Evolutionary conservation across 352 stramenopile genomes (phyloP).

Genomic region (Globisporangium acanthophoron): DNA sequence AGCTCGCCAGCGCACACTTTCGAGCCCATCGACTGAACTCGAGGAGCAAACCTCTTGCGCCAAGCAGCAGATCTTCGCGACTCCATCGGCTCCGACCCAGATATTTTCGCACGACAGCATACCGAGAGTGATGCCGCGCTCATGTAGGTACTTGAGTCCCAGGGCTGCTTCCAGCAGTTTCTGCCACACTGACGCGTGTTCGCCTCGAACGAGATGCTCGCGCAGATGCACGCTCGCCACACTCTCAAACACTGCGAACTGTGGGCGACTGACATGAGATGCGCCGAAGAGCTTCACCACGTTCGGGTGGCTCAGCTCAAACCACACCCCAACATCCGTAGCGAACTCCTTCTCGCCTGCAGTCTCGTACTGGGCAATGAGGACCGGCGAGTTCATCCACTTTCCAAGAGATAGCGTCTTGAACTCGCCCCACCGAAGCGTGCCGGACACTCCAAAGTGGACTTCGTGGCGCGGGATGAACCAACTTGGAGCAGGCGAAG

Average conservation of each 20-base stretch:
- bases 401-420: neutral
- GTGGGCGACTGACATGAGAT: conserved; percentile 4
- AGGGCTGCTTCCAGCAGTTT: conserved; percentile 12
- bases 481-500: conserved; percentile 1
- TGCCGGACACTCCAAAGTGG: neutral
- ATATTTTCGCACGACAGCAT: conserved; percentile 13
- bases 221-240: conserved; percentile 2
- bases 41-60: neutral
- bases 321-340: neutral
- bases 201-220: neutral
- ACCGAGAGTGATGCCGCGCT: conserved; percentile 20
- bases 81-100: conserved; percentile 2
- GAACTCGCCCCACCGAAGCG: neutral
- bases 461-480: conserved; percentile 13
- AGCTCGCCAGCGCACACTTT: conserved; percentile 20
- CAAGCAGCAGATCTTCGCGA: conserved; percentile 7
- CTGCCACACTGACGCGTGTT: neutral
- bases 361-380: neutral
- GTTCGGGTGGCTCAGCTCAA: conserved; percentile 17
- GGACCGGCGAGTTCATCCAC: conserved; percentile 4
- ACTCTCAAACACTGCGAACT: conserved; percentile 4
- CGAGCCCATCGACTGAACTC: neutral
- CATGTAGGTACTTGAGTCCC: conserved; percentile 57
- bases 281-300: conserved; percentile 15
- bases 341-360: neutral